Conservation (phyloP, 768 basidiomycete species). For the Boletus fagicola region DNA sequence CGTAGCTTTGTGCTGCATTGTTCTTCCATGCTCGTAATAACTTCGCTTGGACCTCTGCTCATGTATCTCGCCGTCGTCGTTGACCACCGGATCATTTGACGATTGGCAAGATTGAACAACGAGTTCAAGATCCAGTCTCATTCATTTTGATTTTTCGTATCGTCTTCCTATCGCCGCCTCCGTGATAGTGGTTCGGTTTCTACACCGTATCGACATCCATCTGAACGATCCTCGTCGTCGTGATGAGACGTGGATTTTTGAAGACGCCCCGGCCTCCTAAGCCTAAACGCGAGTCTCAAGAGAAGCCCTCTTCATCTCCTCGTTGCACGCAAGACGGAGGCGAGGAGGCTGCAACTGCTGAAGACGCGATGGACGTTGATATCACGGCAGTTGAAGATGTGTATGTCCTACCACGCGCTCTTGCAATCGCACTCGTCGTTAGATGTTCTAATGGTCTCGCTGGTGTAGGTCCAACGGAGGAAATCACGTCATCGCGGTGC, state of each 20-base stretch:
- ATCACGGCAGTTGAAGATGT: background rate
- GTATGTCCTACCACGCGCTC: background rate
- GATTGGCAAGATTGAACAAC: background rate
- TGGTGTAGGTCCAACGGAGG: background rate
- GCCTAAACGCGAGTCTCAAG: background rate
- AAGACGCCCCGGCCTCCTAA: constrained; percentile 3
- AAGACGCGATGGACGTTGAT: background rate
- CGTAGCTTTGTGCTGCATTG: too few species aligned
- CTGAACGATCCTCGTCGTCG: background rate
- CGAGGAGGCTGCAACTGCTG: too few species aligned
- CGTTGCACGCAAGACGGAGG: background rate
- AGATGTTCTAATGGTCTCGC: background rate
- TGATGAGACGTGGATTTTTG: constrained; percentile 27
- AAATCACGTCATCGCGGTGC: background rate
- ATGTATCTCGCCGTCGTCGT: background rate
- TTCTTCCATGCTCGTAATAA: too few species aligned
- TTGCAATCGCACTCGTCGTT: background rate
- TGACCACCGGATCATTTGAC: background rate
- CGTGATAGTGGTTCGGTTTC: background rate
- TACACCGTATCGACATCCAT: too few species aligned
- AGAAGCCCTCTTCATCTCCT: background rate
- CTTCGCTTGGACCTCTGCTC: too few species aligned
- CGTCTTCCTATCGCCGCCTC: background rate
- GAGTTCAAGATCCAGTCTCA: background rate
- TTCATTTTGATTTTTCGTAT: too few species aligned